These are phyloP conservation scores for Fusarium heterosporum DNA, from an alignment of 2,329 filamentous ascomycete genomes.

Conservation along the genomic window DNA sequence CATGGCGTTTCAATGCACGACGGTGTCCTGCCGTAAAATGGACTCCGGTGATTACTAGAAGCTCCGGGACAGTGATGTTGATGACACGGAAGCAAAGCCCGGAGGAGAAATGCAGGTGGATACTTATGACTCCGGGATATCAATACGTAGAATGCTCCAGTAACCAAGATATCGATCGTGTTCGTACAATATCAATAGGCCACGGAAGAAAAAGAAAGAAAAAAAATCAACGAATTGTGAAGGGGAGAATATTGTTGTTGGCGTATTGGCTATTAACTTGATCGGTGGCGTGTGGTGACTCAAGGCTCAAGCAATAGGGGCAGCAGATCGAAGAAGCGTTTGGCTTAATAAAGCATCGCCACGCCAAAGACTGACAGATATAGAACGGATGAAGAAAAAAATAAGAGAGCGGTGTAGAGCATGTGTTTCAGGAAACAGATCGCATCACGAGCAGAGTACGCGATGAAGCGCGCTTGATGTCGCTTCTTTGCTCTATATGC, in stretches of 20 bases:
- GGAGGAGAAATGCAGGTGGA: conserved; percentile 14
- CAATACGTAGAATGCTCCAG: conserved; percentile 7
- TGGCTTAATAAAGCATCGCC: conserved; percentile 18
- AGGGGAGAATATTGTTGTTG: conserved; percentile 4
- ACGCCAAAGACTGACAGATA: conserved; percentile 7
- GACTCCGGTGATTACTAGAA: conserved; percentile 23
- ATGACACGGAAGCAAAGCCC: conserved; percentile 8
- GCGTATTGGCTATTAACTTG: conserved; percentile 11
- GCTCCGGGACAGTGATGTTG: conserved; percentile 17
- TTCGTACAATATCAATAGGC: not conserved
- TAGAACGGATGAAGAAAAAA: not conserved
- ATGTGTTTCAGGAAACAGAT: conserved; percentile 27
- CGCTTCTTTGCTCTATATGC: conserved; percentile 22
- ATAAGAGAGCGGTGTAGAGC: conserved; percentile 7
- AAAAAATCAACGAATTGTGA: conserved; percentile 1
- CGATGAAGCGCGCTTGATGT: conserved; percentile 32
- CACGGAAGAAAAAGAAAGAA: not conserved
- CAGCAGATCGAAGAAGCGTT: conserved; percentile 9
- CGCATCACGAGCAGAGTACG: conserved; percentile 42
- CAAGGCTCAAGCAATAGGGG: conserved; percentile 30
- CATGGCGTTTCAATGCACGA: conserved; percentile 51
- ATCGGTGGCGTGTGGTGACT: conserved; percentile 4
- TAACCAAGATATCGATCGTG: not conserved
- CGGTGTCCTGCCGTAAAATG: conserved; percentile 21
- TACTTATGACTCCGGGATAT: conserved; percentile 4